A percentile compares a stretch with the other conserved stretches of the same genome.
Evolutionary conservation across 179 eudicot genomes (phyloP).

Genomic region (Corrigiola litoralis): DNA sequence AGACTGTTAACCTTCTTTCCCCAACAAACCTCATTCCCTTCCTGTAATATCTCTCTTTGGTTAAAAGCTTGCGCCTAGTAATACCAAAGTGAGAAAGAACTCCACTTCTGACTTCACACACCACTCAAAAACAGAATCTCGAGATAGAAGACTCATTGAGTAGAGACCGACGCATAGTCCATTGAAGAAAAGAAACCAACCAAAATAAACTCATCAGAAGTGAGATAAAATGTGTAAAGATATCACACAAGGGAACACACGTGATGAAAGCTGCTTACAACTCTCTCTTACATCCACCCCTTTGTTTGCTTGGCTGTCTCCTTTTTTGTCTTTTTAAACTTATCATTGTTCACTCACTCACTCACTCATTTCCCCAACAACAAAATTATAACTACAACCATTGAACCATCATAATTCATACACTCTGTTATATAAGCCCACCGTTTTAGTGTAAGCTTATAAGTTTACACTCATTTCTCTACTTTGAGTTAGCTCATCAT

Average conservation of each 20-base stretch:
- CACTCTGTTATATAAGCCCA: no score
- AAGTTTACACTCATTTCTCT: not conserved
- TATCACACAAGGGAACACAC: constrained; percentile 8
- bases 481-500: no score
- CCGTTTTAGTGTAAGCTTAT: no score
- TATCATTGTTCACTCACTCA: not conserved
- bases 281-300: no score
- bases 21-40: not conserved
- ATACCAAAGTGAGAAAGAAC: not conserved
- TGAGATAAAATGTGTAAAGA: not conserved
- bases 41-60: not conserved
- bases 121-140: not conserved
- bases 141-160: not conserved
- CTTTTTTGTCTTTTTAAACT: not conserved
- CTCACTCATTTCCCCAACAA: not conserved
- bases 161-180: no score
- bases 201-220: no score
- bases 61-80: not conserved
- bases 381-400: not conserved
- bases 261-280: constrained; percentile 31
- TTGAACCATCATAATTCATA: not conserved
- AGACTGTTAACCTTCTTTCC: not conserved
- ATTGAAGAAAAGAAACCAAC: not conserved
- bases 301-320: constrained; percentile 10
- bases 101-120: not conserved